Evolutionary conservation across 768 basidiomycete genomes (phyloP), one percentile per base, ranked within the genome.

Genomic region (Strobilomyces dryophilus): DNA sequence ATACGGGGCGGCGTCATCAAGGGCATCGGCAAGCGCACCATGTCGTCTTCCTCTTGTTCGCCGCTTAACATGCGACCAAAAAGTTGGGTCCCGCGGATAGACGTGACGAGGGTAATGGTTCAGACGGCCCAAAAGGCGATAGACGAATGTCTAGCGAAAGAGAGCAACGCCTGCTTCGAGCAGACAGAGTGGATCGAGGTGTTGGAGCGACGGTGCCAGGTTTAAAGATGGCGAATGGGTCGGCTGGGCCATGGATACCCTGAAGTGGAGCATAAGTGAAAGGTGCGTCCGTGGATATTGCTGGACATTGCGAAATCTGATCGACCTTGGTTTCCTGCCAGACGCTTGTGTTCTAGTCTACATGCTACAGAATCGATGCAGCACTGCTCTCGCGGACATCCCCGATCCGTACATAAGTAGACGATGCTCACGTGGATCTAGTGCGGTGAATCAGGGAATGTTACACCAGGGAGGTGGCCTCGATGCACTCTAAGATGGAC

Each of bases 1-100:
- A 75, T 82, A 18, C 79, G 87, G 36, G 83, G 88, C 21, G 73
- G 72, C 14, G 72, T 95, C 9, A 71, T 94, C n/a, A 83, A 83
- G 53, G 89, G 88, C 5, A 75, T 97, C 0, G 76, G 76, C n/a
- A 87, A 85, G 53, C 75, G 82, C 8, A 85, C 89, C 3, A 84
- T 79, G 0, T 81, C 54, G 78, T 85, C 0, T 85, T 93, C 37
- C 67, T 84, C 0, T 72, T 90, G 10, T 86, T 80, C 49, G 80
- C 87, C 10, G 77, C 86, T 14, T 77, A 89, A 51, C 75, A 78
- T 42, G 85, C 84, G 2, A 65, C 84, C 45, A 69, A 71, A 45
- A 83, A 82, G 57, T 65, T 89, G 24, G 74, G 73, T 8, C 63
- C 74, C 2, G 68, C 79, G 68, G 68, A 66, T 67, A 2, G 71